Conservation (phyloP, 2,329 filamentous ascomycete species). For the Cordyceps javanica region DNA sequence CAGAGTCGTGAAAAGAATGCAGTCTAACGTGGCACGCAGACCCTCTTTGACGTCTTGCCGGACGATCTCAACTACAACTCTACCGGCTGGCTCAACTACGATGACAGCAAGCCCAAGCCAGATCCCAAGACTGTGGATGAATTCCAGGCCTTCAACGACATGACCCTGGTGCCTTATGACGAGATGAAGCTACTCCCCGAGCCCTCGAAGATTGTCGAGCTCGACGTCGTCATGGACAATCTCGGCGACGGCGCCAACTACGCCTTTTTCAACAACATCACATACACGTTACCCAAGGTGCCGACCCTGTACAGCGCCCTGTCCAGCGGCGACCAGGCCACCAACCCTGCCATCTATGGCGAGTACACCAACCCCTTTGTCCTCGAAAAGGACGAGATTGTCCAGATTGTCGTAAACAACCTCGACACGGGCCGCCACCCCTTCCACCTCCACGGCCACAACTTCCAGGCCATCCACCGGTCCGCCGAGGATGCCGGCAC, state of each 20-base stretch:
- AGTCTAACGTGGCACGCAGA: slow-evolving; percentile 38
- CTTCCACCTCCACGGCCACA: slow-evolving; percentile 74
- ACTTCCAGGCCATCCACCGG: slow-evolving; percentile 63
- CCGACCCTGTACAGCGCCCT: slow-evolving; percentile 75
- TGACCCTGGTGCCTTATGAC: slow-evolving; percentile 63
- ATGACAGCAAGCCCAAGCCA: slow-evolving; percentile 35
- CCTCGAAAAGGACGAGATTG: slow-evolving; percentile 59
- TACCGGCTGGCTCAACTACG: slow-evolving; percentile 59
- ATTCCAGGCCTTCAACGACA: slow-evolving; percentile 68
- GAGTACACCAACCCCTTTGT: slow-evolving; percentile 60
- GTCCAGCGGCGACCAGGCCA: slow-evolving; percentile 52
- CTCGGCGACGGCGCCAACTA: slow-evolving; percentile 54
- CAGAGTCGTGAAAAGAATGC: background rate
- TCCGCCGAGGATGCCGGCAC: slow-evolving; percentile 51
- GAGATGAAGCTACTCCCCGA: slow-evolving; percentile 51
- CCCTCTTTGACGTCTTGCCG: slow-evolving; percentile 64
- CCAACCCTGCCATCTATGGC: slow-evolving; percentile 58
- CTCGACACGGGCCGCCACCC: slow-evolving; percentile 64
- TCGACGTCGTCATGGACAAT: slow-evolving; percentile 59
- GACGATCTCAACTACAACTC: slow-evolving; percentile 61
- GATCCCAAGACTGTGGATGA: slow-evolving; percentile 48
- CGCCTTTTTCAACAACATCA: slow-evolving; percentile 71
- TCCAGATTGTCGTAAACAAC: slow-evolving; percentile 74
- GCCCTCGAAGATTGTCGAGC: slow-evolving; percentile 56
- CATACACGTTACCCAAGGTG: slow-evolving; percentile 68